A percentile compares a stretch with the other conserved stretches of the same genome.
Evolutionary conservation across 2,329 filamentous ascomycete genomes (phyloP).

Genomic region (Aspergillus persii): DNA sequence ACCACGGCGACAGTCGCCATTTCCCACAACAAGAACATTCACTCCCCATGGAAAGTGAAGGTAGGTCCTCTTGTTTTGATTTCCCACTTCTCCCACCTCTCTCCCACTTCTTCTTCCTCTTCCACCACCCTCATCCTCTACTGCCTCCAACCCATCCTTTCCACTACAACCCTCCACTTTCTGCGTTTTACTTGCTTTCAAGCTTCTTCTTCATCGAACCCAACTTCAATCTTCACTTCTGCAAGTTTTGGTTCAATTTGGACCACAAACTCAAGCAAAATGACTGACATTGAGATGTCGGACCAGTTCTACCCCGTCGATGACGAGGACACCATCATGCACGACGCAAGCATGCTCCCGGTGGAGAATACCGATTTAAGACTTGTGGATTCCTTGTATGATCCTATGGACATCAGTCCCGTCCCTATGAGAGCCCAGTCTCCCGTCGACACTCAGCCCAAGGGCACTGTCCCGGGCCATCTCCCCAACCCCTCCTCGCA

Average conservation of each 20-base stretch:
- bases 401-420: constrained; percentile 20
- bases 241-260: neutral
- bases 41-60: constrained; percentile 14
- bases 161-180: neutral
- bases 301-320: neutral
- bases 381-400: neutral
- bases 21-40: constrained; percentile 10
- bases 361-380: neutral
- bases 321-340: constrained; percentile 11
- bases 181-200: neutral
- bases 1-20: constrained; percentile 11
- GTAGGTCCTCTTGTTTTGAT: constrained; percentile 13
- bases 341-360: constrained; percentile 10
- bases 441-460: neutral
- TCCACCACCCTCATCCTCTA: constrained; percentile 3
- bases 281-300: constrained; percentile 9
- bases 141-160: neutral
- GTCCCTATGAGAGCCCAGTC: neutral
- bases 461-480: neutral
- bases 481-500: neutral
- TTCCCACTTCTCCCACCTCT: constrained; percentile 2
- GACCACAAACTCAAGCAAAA: constrained; percentile 3
- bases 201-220: neutral
- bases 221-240: neutral
- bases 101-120: constrained; percentile 5